Conservation (phyloP, 768 basidiomycete genomes). For the Collybiopsis luxurians region DNA sequence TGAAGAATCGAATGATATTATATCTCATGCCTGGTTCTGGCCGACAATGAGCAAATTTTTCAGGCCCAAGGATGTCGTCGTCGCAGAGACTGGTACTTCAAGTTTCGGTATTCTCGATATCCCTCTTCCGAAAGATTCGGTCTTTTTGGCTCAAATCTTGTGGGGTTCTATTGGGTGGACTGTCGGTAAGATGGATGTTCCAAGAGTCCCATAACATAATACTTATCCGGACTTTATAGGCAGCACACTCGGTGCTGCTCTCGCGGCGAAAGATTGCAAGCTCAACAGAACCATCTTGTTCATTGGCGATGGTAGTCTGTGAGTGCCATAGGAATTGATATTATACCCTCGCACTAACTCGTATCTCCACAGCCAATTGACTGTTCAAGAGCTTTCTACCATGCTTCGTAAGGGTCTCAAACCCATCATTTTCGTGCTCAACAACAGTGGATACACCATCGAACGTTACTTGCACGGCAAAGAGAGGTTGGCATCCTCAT, state of each 20-base stretch:
- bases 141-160: conserved; percentile 73
- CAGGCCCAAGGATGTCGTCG: conserved; percentile 48
- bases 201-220: too few relatives aligned
- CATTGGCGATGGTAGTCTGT: conserved; percentile 83
- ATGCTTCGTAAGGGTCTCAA: conserved; percentile 73
- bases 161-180: conserved; percentile 96
- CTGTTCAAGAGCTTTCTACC: conserved; percentile 80
- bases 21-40: conserved; percentile 68
- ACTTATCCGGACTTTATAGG: conserved; percentile 28
- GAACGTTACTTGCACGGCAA: conserved; percentile 76
- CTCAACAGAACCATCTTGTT: conserved; percentile 77
- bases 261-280: conserved; percentile 68
- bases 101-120: conserved; percentile 85
- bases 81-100: conserved; percentile 74
- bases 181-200: conserved; percentile 46
- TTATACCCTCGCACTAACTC: neutral
- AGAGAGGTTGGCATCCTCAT: conserved; percentile 36
- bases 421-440: conserved; percentile 83
- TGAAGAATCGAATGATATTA: conserved; percentile 45
- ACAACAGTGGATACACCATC: conserved; percentile 85
- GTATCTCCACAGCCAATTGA: conserved; percentile 52
- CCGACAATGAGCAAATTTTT: conserved; percentile 57
- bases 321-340: conserved; percentile 20
- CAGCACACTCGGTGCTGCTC: conserved; percentile 71
- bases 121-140: conserved; percentile 66